Conservation (phyloP, 2,329 filamentous ascomycete genomes). For the Emergomyces africanus region DNA sequence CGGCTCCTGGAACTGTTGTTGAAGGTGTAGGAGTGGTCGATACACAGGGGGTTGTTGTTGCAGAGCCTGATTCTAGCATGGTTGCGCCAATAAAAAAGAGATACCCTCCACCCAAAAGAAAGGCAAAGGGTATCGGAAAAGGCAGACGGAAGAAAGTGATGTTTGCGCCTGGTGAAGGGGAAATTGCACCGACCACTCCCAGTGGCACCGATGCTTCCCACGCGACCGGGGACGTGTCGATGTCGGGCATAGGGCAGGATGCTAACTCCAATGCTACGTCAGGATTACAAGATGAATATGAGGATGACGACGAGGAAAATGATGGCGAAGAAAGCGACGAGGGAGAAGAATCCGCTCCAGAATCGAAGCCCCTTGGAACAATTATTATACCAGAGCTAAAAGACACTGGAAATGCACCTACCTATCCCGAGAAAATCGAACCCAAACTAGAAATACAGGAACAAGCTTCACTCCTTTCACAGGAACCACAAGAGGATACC, state of each 20-base stretch:
- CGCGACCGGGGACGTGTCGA: constrained; percentile 20
- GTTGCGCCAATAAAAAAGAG: constrained; percentile 39
- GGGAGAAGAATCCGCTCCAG: constrained; percentile 37
- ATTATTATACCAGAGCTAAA: constrained; percentile 19
- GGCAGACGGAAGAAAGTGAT: constrained; percentile 63
- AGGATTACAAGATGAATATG: constrained; percentile 32
- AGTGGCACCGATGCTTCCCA: constrained; percentile 24
- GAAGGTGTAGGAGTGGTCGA: constrained; percentile 49
- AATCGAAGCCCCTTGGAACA: constrained; percentile 33
- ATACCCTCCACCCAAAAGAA: constrained; percentile 65
- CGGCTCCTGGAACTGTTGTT: constrained; percentile 45
- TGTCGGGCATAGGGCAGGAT: constrained; percentile 16
- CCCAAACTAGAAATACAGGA: neutral
- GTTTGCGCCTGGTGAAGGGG: constrained; percentile 36
- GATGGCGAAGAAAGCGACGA: constrained; percentile 39
- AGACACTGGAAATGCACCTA: constrained; percentile 15
- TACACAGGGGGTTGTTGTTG: constrained; percentile 46
- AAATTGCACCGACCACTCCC: constrained; percentile 25
- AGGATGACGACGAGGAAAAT: constrained; percentile 34
- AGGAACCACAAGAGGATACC: neutral
- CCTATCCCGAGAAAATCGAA: constrained; percentile 7
- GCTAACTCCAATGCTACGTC: constrained; percentile 5
- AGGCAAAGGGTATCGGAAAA: constrained; percentile 65
- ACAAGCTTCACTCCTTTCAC: neutral
- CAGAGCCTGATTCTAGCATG: constrained; percentile 32